Percentiles rank a stretch among this genome's conserved stretches.
Evolutionary conservation across 2,329 filamentous ascomycete genomes (phyloP).

Genomic region (Didymella lethalis): DNA sequence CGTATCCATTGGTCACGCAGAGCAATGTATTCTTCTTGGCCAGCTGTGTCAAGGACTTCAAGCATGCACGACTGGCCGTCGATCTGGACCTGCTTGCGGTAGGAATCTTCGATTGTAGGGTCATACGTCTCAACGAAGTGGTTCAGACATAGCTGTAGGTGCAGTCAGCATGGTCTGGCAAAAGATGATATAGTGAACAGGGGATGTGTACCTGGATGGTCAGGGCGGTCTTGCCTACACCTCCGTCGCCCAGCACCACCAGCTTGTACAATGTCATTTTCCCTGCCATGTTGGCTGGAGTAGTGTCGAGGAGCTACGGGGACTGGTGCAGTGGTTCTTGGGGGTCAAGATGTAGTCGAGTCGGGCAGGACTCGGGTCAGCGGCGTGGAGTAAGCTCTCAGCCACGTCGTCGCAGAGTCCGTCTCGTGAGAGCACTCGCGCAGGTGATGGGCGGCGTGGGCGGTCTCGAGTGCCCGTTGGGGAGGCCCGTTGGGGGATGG

Average conservation of each 20-base stretch:
- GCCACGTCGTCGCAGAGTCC: slow-evolving; percentile 31
- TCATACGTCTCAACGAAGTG: slow-evolving; percentile 95
- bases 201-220: slow-evolving; percentile 81
- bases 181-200: not conserved
- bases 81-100: slow-evolving; percentile 79
- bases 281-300: slow-evolving; percentile 70
- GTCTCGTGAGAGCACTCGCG: slow-evolving; percentile 24
- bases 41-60: slow-evolving; percentile 95
- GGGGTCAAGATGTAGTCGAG: slow-evolving; percentile 18
- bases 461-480: slow-evolving; percentile 26
- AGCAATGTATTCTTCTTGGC: slow-evolving; percentile 98
- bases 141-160: slow-evolving; percentile 82
- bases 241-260: slow-evolving; percentile 93
- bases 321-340: not conserved
- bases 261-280: slow-evolving; percentile 97
- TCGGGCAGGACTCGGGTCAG: slow-evolving; percentile 1
- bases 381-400: slow-evolving; percentile 23
- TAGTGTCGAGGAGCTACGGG: slow-evolving; percentile 9
- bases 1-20: slow-evolving; percentile 98
- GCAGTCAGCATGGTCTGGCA: slow-evolving; percentile 25
- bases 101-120: slow-evolving; percentile 73
- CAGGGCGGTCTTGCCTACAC: slow-evolving; percentile 91
- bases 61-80: slow-evolving; percentile 96
- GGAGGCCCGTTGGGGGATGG: slow-evolving; percentile 7
- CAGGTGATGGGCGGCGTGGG: slow-evolving; percentile 39